Conservation (phyloP, 805 yeast genomes). For the Wickerhamiella parazyma region DNA sequence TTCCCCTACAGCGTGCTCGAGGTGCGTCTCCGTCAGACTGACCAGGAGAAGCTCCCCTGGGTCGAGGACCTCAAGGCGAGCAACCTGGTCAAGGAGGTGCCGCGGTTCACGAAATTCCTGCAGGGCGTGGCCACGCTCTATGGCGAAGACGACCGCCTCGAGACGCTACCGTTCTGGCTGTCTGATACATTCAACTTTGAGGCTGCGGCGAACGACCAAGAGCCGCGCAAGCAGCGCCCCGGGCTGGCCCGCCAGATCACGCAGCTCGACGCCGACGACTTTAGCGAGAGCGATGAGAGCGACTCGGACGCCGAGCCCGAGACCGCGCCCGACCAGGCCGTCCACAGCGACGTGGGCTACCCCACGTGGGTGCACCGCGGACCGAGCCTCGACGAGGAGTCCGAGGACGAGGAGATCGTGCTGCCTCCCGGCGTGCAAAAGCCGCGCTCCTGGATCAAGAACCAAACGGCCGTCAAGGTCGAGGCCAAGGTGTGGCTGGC, state of each 20-base stretch:
- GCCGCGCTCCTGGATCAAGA: slow-evolving; percentile 67
- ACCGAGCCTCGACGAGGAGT: slow-evolving; percentile 34
- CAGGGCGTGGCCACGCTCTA: slow-evolving; percentile 86
- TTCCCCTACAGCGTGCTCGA: slow-evolving; percentile 76
- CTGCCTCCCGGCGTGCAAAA: slow-evolving; percentile 82
- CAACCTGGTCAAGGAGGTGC: slow-evolving; percentile 83
- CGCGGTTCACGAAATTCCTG: slow-evolving; percentile 81
- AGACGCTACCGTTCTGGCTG: slow-evolving; percentile 87
- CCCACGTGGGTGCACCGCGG: slow-evolving; percentile 21
- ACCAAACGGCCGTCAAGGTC: slow-evolving; percentile 82
- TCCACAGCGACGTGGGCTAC: slow-evolving; percentile 13
- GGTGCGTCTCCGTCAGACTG: slow-evolving; percentile 40
- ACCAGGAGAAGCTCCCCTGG: slow-evolving; percentile 40
- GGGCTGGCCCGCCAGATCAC: background rate
- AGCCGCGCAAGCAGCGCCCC: background rate
- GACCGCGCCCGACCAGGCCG: background rate
- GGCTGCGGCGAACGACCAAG: slow-evolving; percentile 49
- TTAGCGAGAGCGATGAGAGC: slow-evolving; percentile 25
- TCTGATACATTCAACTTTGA: slow-evolving; percentile 67
- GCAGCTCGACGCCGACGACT: slow-evolving; percentile 37
- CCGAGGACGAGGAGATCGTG: slow-evolving; percentile 76
- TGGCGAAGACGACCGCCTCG: slow-evolving; percentile 81
- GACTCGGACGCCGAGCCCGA: slow-evolving; percentile 10
- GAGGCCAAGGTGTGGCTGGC: slow-evolving; percentile 99
- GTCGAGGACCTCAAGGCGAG: slow-evolving; percentile 71